These are phyloP conservation scores for Kodamaea arcana DNA, from an alignment of 1,139 yeast genomes.

Conservation along the genomic window DNA sequence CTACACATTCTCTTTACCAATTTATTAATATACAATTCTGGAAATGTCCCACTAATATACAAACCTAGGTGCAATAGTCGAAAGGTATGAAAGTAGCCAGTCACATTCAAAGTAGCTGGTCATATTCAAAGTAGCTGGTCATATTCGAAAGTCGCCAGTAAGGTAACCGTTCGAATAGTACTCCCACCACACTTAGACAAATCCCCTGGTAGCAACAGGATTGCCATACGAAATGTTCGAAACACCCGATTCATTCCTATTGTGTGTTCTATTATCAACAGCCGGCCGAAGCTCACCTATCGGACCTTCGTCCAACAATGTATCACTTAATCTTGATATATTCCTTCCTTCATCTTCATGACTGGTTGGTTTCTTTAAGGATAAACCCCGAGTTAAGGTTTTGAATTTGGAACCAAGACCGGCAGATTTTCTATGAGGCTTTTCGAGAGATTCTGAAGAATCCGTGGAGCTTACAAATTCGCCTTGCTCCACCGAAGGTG, in stretches of 20 bases:
- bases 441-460: slow-evolving; percentile 5
- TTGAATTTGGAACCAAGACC: slow-evolving; percentile 16
- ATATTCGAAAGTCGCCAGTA: too few species aligned
- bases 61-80: too few species aligned
- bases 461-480: slow-evolving; percentile 7
- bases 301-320: slow-evolving; percentile 14
- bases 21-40: neutral
- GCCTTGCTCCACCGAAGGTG: slow-evolving; percentile 22
- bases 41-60: slow-evolving; percentile 1
- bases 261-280: slow-evolving; percentile 15
- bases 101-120: too few species aligned
- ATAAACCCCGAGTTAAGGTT: slow-evolving; percentile 20
- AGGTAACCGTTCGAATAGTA: neutral
- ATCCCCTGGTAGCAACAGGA: slow-evolving; percentile 30
- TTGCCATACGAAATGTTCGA: slow-evolving; percentile 24
- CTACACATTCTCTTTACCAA: too few species aligned
- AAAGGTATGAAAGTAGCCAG: too few species aligned
- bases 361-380: slow-evolving; percentile 12
- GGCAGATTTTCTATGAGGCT: slow-evolving; percentile 1
- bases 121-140: too few species aligned
- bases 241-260: slow-evolving; percentile 25
- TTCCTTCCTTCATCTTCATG: slow-evolving; percentile 10
- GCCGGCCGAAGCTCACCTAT: slow-evolving; percentile 2
- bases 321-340: slow-evolving; percentile 34
- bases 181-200: slow-evolving; percentile 20